phyloP scores from a whole-genome alignment of 2,329 filamentous ascomycete species.

The Colletotrichum spinosum region DNA sequence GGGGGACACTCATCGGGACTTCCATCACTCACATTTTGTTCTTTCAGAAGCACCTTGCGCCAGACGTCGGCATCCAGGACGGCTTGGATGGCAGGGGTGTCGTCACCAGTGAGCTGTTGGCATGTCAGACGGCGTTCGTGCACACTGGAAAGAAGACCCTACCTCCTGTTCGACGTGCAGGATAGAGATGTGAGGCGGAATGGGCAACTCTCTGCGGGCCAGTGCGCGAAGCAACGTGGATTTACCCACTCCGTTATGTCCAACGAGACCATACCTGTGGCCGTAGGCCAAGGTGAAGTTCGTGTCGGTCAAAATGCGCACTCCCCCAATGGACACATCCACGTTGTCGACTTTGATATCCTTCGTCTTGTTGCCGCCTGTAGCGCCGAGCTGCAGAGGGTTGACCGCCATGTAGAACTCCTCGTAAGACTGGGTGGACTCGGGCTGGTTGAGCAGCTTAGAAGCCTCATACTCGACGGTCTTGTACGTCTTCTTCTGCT shows the following conservation, averaged over 20 bases:
- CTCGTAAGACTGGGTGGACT: conserved; percentile 91
- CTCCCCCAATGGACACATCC: conserved; percentile 91
- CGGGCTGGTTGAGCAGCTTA: conserved; percentile 83
- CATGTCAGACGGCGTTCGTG: conserved; percentile 18
- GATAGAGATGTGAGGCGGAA: conserved; percentile 98
- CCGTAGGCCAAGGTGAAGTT: conserved; percentile 91
- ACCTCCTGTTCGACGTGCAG: conserved; percentile 98
- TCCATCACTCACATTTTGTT: conserved; percentile 78
- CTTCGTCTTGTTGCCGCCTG: conserved; percentile 89
- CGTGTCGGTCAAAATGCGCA: conserved; percentile 91
- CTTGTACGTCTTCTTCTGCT: conserved; percentile 98
- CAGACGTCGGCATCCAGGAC: conserved; percentile 98
- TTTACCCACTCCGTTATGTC: conserved; percentile 99
- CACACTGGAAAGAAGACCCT: conserved; percentile 39
- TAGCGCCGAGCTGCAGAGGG: conserved; percentile 84
- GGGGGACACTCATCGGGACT: too few species aligned
- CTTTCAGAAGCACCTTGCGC: conserved; percentile 92
- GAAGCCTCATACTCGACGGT: conserved; percentile 98
- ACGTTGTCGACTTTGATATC: conserved; percentile 98
- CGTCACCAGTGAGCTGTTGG: conserved; percentile 86
- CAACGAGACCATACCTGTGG: conserved; percentile 94
- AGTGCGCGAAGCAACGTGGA: conserved; percentile 93
- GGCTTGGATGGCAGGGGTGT: conserved; percentile 93
- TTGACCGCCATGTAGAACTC: conserved; percentile 99
- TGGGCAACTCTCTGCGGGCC: conserved; percentile 91